A percentile compares a stretch with the other conserved stretches of the same genome.
Evolutionary conservation across 2,329 filamentous ascomycete species (phyloP).

Genomic region (Dactylonectria macrodidyma): DNA sequence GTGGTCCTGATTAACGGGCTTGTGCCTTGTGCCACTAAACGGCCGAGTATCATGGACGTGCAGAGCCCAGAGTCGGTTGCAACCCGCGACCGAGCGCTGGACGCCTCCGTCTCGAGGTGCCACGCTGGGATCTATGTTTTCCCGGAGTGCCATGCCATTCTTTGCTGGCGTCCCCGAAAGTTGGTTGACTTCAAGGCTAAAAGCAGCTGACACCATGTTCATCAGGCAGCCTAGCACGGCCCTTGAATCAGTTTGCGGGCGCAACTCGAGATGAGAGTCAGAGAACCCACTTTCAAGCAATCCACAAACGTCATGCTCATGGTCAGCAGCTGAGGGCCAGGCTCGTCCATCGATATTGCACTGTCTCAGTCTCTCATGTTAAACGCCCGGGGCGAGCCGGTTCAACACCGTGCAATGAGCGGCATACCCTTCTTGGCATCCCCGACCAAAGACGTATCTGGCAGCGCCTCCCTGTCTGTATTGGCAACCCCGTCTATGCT

Average conservation of each 20-base stretch:
- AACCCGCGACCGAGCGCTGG: slow-evolving; percentile 14
- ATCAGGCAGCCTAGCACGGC: slow-evolving; percentile 41
- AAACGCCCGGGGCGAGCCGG: slow-evolving; percentile 7
- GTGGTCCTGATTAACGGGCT: slow-evolving; percentile 14
- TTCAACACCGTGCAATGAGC: slow-evolving; percentile 6
- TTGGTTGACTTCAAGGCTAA: slow-evolving; percentile 34
- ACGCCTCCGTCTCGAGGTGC: slow-evolving; percentile 23
- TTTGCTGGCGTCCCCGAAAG: slow-evolving; percentile 22
- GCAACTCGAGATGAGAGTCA: slow-evolving; percentile 45
- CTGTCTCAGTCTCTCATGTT: slow-evolving; percentile 19
- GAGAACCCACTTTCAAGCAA: slow-evolving; percentile 35
- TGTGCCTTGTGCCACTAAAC: not conserved
- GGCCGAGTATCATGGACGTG: not conserved
- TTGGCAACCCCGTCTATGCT: not conserved
- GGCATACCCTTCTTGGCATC: slow-evolving; percentile 27
- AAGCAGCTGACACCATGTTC: slow-evolving; percentile 47
- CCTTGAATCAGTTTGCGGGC: slow-evolving; percentile 49
- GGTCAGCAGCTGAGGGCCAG: slow-evolving; percentile 8
- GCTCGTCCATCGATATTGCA: slow-evolving; percentile 10
- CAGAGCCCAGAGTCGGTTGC: slow-evolving; percentile 13
- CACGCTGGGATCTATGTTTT: slow-evolving; percentile 39
- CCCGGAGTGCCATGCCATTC: slow-evolving; percentile 21
- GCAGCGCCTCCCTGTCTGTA: slow-evolving; percentile 1
- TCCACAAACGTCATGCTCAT: slow-evolving; percentile 35
- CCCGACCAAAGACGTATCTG: slow-evolving; percentile 12